Evolutionary conservation across 169 alveolate genomes (phyloP), one percentile per base, ranked within the genome.

Genomic region (Miamiensis avidus): DNA sequence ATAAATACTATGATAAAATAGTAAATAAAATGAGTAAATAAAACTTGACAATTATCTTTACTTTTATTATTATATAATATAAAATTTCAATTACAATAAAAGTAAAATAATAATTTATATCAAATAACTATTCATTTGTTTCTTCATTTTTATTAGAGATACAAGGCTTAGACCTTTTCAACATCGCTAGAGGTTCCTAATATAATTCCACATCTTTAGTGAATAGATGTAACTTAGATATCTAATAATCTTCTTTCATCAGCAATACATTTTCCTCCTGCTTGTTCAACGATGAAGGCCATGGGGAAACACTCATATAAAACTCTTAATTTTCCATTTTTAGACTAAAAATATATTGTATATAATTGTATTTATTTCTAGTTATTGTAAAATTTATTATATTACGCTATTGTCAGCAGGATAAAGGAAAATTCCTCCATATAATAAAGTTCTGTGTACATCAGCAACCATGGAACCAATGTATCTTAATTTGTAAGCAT

Each of bases 281-380:
- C 98, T 73, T 89, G 86, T 82, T 96, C 98, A 28, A 92, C 83
- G 25, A 96, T 77, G 87, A 88, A 91, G 34, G 96, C 92, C 89
- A 96, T 91, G 11, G 98, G 98, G 65, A 92, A 93, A 28, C 91
- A 91, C 85, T 96, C 98, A 82, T 94, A 96, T 29, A 96, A 88
- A 31, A 92, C 87, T 81, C 98, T 91, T 74, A 96, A 93, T 90
- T 96, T 96, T 27, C 96, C 96, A 34, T 84, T 87, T 84, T 29
- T 75, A 73, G 92, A 90, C 88, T 92, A 32, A 33, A 33, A 32
- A 32, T 30, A n/a, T 30, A 29, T 1, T 26, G 20, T 30, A 77
- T 29, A 77, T 32, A 25, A 31, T 77, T 77, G 31, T 77, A 77
- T 64, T 32, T 33, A 33, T 31, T 25, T n/a, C n/a, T n/a, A n/a